These are phyloP conservation scores for Lactarius trivialis DNA, from an alignment of 768 basidiomycete species.

Conservation along the genomic window DNA sequence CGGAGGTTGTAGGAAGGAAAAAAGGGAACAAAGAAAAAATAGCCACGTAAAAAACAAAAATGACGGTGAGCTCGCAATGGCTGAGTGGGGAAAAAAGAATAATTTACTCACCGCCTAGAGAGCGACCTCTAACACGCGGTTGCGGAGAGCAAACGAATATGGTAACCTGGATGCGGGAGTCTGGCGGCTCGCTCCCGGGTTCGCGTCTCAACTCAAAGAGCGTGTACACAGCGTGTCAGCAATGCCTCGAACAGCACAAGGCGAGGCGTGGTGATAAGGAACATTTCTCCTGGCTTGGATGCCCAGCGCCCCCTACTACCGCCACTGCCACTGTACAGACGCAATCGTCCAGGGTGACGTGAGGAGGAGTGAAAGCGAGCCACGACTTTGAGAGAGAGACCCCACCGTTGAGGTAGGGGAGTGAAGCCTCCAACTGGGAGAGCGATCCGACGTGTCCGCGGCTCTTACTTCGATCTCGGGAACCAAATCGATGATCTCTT, in stretches of 20 bases:
- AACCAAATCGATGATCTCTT: conserved; percentile 23
- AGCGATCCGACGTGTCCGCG: conserved; percentile 19
- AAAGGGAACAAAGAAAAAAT: not conserved
- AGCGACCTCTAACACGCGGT: conserved; percentile 22
- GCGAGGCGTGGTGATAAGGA: conserved; percentile 46
- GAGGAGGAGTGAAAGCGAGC: not conserved
- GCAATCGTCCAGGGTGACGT: conserved; percentile 1
- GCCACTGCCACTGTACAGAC: conserved; percentile 5
- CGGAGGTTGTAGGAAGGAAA: not conserved
- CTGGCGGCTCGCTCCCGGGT: conserved; percentile 48
- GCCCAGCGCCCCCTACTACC: conserved; percentile 14
- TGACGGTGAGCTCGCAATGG: conserved; percentile 16
- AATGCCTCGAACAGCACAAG: conserved; percentile 48
- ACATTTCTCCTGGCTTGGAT: conserved; percentile 25
- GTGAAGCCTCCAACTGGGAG: conserved; percentile 14
- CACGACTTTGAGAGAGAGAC: conserved; percentile 6
- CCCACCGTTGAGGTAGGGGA: conserved; percentile 22
- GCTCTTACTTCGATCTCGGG: conserved; percentile 21
- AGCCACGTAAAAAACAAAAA: conserved; percentile 19
- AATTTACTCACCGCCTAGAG: conserved; percentile 21
- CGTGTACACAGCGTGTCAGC: conserved; percentile 61
- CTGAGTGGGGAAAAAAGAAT: conserved; percentile 24
- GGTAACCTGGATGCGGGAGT: conserved; percentile 39
- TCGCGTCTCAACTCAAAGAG: conserved; percentile 56
- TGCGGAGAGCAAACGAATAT: conserved; percentile 19